A percentile compares a stretch with the other conserved stretches of the same genome.
Conservation (phyloP, 2,329 filamentous ascomycete genomes). For the Pseudonectria foliicola region DNA sequence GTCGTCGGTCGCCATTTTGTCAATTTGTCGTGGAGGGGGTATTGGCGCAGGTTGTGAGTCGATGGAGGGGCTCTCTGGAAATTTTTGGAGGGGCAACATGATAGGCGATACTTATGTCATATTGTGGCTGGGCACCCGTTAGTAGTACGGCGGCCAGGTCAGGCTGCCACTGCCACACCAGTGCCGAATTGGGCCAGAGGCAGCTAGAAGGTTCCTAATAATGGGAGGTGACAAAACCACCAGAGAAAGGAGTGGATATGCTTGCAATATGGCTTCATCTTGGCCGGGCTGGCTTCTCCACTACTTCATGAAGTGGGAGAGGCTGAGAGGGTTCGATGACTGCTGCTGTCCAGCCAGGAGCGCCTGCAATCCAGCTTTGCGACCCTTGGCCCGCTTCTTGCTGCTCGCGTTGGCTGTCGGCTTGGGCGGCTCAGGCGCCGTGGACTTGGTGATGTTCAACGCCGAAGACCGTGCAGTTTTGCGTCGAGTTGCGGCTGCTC, state of each 20-base stretch:
- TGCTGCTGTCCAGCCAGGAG: conserved; percentile 48
- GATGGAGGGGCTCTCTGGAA: conserved; percentile 22
- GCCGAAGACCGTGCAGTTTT: conserved; percentile 7
- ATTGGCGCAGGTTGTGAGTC: conserved; percentile 8
- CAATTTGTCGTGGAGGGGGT: conserved; percentile 11
- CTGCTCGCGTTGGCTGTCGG: conserved; percentile 47
- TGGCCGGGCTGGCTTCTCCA: too few relatives aligned
- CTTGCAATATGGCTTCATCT: conserved; percentile 3
- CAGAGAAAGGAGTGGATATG: too few relatives aligned
- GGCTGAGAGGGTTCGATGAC: conserved; percentile 37
- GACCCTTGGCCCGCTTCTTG: conserved; percentile 58
- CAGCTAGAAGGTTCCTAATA: conserved; percentile 1
- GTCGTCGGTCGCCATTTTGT: conserved; percentile 36
- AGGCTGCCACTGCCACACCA: too few relatives aligned
- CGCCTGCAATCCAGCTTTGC: conserved; percentile 60
- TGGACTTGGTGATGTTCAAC: conserved; percentile 13
- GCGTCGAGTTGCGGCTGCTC: conserved; percentile 24
- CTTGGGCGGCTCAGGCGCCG: conserved; percentile 21
- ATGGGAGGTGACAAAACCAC: too few relatives aligned
- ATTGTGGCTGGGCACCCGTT: conserved; percentile 5
- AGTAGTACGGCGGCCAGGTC: too few relatives aligned
- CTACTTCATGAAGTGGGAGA: conserved; percentile 48
- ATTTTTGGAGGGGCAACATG: conserved; percentile 27
- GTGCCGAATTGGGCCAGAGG: too few relatives aligned
- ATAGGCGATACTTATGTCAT: conserved; percentile 22